A percentile compares a stretch with the other conserved stretches of the same genome.
Evolutionary conservation across 768 basidiomycete species (phyloP).

Genomic region (Peribolospora kevripleyi): DNA sequence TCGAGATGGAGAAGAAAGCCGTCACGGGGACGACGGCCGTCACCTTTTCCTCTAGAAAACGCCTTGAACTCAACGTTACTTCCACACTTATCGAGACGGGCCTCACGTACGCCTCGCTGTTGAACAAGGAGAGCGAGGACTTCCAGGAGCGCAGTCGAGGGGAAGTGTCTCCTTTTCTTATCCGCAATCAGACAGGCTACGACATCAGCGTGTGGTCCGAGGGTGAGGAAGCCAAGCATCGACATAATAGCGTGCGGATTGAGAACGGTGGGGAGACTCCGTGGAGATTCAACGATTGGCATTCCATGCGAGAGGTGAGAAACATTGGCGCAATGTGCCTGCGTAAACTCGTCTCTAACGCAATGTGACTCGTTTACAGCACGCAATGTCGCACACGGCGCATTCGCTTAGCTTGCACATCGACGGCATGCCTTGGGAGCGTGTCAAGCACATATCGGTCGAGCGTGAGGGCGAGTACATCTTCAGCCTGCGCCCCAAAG

Average conservation of each 20-base stretch:
- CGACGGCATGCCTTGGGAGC: slow-evolving; percentile 68
- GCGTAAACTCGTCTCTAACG: background rate
- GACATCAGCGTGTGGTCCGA: slow-evolving; percentile 68
- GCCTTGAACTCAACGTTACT: slow-evolving; percentile 74
- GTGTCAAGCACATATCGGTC: slow-evolving; percentile 63
- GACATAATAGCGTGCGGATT: slow-evolving; percentile 32
- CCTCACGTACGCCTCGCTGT: slow-evolving; percentile 43
- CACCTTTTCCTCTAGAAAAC: slow-evolving; percentile 45
- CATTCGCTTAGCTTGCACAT: slow-evolving; percentile 64
- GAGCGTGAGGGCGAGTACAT: slow-evolving; percentile 80
- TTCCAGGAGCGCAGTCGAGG: slow-evolving; percentile 57
- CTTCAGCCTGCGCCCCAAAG: slow-evolving; percentile 59
- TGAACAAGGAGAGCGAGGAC: slow-evolving; percentile 47
- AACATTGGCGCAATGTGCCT: background rate
- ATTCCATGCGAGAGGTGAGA: slow-evolving; percentile 65
- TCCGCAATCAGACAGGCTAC: slow-evolving; percentile 76
- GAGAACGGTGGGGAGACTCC: slow-evolving; percentile 53
- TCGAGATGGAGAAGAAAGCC: slow-evolving; percentile 29
- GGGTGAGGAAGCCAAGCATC: slow-evolving; percentile 32
- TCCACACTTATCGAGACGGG: slow-evolving; percentile 71
- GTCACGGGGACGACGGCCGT: slow-evolving; percentile 20
- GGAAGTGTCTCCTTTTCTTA: slow-evolving; percentile 74
- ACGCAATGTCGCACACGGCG: slow-evolving; percentile 31
- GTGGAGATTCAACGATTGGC: slow-evolving; percentile 96
- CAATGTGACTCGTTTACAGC: slow-evolving; percentile 23